Evolutionary conservation across 768 basidiomycete species (phyloP).

Genomic region (Hypholoma fasciculare): DNA sequence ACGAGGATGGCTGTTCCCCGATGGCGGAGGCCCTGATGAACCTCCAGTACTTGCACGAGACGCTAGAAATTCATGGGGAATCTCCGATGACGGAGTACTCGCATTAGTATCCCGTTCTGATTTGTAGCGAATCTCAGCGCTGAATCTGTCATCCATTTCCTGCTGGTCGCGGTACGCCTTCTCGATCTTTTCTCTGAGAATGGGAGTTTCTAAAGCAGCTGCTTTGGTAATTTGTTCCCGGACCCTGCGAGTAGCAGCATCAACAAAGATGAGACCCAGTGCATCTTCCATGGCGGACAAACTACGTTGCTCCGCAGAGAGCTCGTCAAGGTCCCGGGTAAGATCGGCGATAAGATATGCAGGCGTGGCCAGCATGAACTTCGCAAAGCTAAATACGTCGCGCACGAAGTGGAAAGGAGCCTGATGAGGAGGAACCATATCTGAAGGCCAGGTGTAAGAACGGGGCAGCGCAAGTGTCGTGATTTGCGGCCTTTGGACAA

Average conservation of each 20-base stretch:
- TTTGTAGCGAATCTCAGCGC: conserved; percentile 26
- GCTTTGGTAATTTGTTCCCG: conserved; percentile 81
- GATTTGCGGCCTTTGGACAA: conserved; percentile 92
- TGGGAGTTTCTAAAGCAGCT: conserved; percentile 66
- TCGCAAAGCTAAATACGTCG: conserved; percentile 82
- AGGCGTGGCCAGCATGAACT: conserved; percentile 96
- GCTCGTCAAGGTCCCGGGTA: conserved; percentile 66
- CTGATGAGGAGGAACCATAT: conserved; percentile 86
- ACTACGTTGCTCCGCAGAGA: conserved; percentile 67
- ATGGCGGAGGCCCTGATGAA: conserved; percentile 12
- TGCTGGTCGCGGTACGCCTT: conserved; percentile 57
- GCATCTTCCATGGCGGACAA: conserved; percentile 72
- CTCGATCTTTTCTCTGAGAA: conserved; percentile 64
- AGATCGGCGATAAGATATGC: conserved; percentile 78
- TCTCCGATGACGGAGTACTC: conserved; percentile 28
- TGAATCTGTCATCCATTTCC: conserved; percentile 49
- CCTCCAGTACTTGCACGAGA: conserved; percentile 29
- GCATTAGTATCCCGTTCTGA: conserved; percentile 22
- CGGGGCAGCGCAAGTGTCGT: conserved; percentile 94
- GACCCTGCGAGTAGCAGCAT: conserved; percentile 74
- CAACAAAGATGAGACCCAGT: conserved; percentile 77
- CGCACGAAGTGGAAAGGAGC: conserved; percentile 97
- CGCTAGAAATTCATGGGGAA: conserved; percentile 61
- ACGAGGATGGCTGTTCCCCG: conserved; percentile 10
- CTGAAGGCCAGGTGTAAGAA: conserved; percentile 92